Conservation (phyloP, 192 early-diverging fungal species). For the Mortierella alpina region DNA sequence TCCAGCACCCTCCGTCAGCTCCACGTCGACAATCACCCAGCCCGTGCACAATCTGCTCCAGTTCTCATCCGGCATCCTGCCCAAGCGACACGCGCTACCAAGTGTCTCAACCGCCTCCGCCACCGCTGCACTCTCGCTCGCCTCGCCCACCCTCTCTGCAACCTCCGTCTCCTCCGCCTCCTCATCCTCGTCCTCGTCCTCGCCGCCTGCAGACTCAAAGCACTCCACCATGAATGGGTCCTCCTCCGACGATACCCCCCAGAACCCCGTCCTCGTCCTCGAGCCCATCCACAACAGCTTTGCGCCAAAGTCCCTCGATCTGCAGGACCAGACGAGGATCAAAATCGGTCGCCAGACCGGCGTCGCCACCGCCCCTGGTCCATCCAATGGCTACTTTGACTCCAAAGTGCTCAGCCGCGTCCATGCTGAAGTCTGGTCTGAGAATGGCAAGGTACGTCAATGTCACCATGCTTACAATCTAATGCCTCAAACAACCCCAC, state of each 20-base stretch:
- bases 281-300: conserved; percentile 58
- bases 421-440: conserved; percentile 82
- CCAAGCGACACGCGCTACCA: conserved; percentile 22
- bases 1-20: conserved; percentile 46
- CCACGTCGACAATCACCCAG: conserved; percentile 39
- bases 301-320: conserved; percentile 63
- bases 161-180: conserved; percentile 6
- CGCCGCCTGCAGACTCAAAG: conserved; percentile 1
- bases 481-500: too few relatives aligned
- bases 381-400: conserved; percentile 85
- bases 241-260: background rate
- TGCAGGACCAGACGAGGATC: conserved; percentile 57
- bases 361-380: conserved; percentile 66
- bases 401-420: conserved; percentile 81
- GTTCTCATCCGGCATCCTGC: conserved; percentile 26
- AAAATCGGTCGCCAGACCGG: conserved; percentile 79
- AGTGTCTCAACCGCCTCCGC: conserved; percentile 27
- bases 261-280: conserved; percentile 52
- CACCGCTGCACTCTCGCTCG: background rate
- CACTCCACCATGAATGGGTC: background rate
- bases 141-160: conserved; percentile 5
- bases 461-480: too few relatives aligned
- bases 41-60: conserved; percentile 40
- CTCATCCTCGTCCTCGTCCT: conserved; percentile 13
- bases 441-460: conserved; percentile 64